phyloP scores from a whole-genome alignment of 2,329 filamentous ascomycete genomes.

The Truncatella angustata region DNA sequence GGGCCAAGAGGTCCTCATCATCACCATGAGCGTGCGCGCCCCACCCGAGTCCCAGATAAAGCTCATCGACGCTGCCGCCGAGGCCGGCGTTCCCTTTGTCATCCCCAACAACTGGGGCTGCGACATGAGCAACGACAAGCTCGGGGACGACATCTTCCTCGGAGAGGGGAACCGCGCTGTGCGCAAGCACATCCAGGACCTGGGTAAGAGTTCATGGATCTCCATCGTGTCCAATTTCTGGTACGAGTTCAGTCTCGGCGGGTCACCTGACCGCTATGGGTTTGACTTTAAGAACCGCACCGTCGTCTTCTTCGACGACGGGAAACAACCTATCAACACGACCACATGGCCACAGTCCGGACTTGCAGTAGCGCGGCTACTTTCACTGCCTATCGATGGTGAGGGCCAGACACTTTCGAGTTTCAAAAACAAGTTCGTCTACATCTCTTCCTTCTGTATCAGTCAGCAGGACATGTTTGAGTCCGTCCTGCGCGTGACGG shows the following conservation, averaged over 20 bases:
- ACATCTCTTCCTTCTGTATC: slow-evolving; percentile 55
- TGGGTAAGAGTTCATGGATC: slow-evolving; percentile 42
- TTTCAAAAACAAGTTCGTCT: slow-evolving; percentile 49
- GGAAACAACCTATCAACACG: slow-evolving; percentile 52
- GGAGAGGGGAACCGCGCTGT: slow-evolving; percentile 18
- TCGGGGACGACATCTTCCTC: slow-evolving; percentile 32
- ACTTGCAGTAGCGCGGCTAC: slow-evolving; percentile 49
- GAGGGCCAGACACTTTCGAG: slow-evolving; percentile 33
- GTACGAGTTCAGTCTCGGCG: slow-evolving; percentile 52
- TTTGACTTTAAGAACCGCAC: slow-evolving; percentile 44
- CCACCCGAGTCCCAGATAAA: slow-evolving; percentile 44
- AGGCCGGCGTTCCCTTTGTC: slow-evolving; percentile 47
- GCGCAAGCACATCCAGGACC: slow-evolving; percentile 35
- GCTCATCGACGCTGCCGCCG: slow-evolving; percentile 53
- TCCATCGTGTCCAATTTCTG: slow-evolving; percentile 46
- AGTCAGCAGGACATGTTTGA: slow-evolving; percentile 66
- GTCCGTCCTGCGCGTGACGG: slow-evolving; percentile 45
- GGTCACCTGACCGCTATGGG: slow-evolving; percentile 39
- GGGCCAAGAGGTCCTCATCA: slow-evolving; percentile 57
- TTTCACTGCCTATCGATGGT: slow-evolving; percentile 38
- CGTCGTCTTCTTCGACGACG: slow-evolving; percentile 53
- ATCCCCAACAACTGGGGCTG: slow-evolving; percentile 32
- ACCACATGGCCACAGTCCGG: slow-evolving; percentile 34
- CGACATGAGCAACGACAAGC: slow-evolving; percentile 35
- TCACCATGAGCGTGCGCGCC: slow-evolving; percentile 46